Conservation (phyloP, 306 rosid species). For the Comarum palustre region DNA sequence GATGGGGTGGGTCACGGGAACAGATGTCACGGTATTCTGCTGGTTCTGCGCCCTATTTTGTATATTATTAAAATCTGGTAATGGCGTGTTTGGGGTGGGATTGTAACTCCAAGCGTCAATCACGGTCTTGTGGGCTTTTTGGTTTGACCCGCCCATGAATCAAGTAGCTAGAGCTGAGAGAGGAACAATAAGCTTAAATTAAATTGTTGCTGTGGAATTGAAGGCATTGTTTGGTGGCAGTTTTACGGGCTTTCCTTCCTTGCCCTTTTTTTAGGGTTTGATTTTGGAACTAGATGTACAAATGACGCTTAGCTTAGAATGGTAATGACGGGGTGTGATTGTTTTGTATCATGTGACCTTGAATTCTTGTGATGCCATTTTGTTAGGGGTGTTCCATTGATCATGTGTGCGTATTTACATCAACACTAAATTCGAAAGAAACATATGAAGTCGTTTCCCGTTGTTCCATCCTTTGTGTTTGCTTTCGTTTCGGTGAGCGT, state of each 20-base stretch:
- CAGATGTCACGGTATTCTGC: constrained; percentile 27
- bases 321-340: constrained; percentile 6
- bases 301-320: constrained; percentile 22
- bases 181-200: constrained; percentile 14
- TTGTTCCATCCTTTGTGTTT: background rate
- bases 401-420: background rate
- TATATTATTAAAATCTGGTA: background rate
- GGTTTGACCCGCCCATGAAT: constrained; percentile 40
- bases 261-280: background rate
- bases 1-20: constrained; percentile 23
- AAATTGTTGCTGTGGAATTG: background rate
- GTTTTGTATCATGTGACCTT: constrained; percentile 30
- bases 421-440: background rate
- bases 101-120: constrained; percentile 64
- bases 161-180: constrained; percentile 11
- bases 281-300: constrained; percentile 7
- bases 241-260: constrained; percentile 5
- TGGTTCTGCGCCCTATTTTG: constrained; percentile 16
- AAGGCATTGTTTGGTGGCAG: constrained; percentile 23
- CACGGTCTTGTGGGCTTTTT: constrained; percentile 43
- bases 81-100: constrained; percentile 36
- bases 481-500: background rate
- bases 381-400: background rate
- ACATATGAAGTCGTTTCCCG: background rate
- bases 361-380: background rate